Evolutionary conservation across 2,329 filamentous ascomycete species (phyloP).

Genomic region (Penicillium rolfsii): DNA sequence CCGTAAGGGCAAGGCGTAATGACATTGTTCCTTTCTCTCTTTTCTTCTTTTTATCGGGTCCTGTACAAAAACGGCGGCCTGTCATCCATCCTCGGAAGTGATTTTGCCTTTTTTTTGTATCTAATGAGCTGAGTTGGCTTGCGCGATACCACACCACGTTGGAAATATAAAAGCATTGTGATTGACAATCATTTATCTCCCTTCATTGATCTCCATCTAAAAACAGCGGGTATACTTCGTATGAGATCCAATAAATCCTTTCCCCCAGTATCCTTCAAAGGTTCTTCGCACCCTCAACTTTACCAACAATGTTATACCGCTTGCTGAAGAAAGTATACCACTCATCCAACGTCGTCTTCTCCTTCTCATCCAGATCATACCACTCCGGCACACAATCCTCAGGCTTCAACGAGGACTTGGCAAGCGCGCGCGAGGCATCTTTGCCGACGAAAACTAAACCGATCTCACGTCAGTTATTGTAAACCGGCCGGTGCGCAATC

Average conservation of each 20-base stretch:
- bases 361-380: constrained; percentile 79
- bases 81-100: not conserved
- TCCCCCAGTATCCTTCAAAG: constrained; percentile 22
- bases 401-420: constrained; percentile 78
- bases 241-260: not conserved
- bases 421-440: constrained; percentile 90
- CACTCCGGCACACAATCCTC: constrained; percentile 84
- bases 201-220: not conserved
- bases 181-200: constrained; percentile 6
- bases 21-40: constrained; percentile 2
- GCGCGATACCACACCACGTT: constrained; percentile 27
- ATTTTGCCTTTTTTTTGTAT: constrained; percentile 12
- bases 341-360: constrained; percentile 82
- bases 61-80: constrained; percentile 23
- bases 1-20: constrained; percentile 56
- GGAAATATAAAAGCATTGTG: constrained; percentile 30
- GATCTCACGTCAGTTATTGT: constrained; percentile 6
- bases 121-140: constrained; percentile 19
- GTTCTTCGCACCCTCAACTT: constrained; percentile 47
- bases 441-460: constrained; percentile 86
- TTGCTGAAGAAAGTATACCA: constrained; percentile 98
- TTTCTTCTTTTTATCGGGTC: not conserved
- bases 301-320: constrained; percentile 77
- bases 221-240: constrained; percentile 15
- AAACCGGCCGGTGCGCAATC: not conserved